phyloP scores from a whole-genome alignment of 192 early-diverging fungal genomes.

The Coemansia sp. region DNA sequence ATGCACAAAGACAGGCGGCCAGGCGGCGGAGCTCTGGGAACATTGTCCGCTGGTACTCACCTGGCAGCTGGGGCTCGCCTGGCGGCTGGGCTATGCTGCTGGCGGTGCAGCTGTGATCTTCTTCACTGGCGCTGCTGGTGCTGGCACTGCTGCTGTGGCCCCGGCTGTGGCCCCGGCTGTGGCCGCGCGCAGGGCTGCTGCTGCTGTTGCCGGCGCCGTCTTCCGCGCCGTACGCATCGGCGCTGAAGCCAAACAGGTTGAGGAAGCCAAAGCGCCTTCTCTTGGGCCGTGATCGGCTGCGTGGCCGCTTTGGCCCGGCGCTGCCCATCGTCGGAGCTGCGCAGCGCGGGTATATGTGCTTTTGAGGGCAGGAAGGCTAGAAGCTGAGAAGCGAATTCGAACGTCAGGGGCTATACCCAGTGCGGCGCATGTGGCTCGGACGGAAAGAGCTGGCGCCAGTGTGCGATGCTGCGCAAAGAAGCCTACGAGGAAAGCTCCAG shows the following conservation, averaged over 20 bases:
- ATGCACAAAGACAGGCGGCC: not conserved
- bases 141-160: slow-evolving; percentile 4
- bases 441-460: too few species aligned
- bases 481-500: too few species aligned
- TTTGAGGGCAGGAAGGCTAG: too few species aligned
- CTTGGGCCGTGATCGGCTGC: slow-evolving; percentile 16
- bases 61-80: not conserved
- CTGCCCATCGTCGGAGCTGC: slow-evolving; percentile 9
- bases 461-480: too few species aligned
- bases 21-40: not conserved
- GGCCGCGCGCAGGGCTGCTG: not conserved
- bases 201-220: not conserved
- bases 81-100: slow-evolving; percentile 4
- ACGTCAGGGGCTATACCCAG: too few species aligned
- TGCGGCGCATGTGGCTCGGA: too few species aligned
- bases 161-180: not conserved
- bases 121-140: slow-evolving; percentile 5
- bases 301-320: slow-evolving; percentile 1
- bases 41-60: not conserved
- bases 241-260: slow-evolving; percentile 36
- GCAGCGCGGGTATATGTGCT: not conserved
- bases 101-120: not conserved
- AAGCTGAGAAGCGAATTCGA: too few species aligned
- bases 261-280: slow-evolving; percentile 36
- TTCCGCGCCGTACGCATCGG: slow-evolving; percentile 5